Base-by-base conservation (phyloP, 352 stramenopile species). In the Globisporangium megalacanthum region DNA sequence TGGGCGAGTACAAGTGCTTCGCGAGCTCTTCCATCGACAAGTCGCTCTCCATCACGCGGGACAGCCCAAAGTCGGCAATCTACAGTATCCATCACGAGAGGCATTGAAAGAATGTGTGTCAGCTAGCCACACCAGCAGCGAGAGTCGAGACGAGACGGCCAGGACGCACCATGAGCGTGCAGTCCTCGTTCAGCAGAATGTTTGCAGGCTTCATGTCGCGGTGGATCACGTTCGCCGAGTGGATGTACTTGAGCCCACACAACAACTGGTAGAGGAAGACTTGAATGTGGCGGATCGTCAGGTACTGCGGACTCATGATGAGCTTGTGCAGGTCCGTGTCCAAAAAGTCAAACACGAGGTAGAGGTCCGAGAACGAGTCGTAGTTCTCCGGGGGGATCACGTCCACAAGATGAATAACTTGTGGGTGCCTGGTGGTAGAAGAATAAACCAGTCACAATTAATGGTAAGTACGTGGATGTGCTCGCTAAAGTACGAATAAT, bases 261-360 rank as follows among this genome's bases (percentile, higher is more conserved):
- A 98, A 69, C 42, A 98, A 68, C 65, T 98, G 94, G 68, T 98
- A 98, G 56, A 98, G 68, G 70, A 98, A 98, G n/a, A 98, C 97
- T 75, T 98, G 92, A 33, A 97, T 96, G 67, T 98, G 95, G 58
- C 96, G 90, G 54, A 97, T 96, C 0, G 87, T 97, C 52, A 98
- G 70, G 68, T 96, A 97, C 64, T 94, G 83, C 22, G 86, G 88
- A 33, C 78, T 94, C 73, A 96, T 97, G 59, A 98, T 97, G 54
- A 98, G 83, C 45, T 94, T 95, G 68, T 97, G 87, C 62, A 98
- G 68, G 61, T 98, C 93, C 29, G 90, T 98, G 68, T 98, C 92
- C 52, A 98, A 82, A 19, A 95, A 95, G 52, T 97, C 88, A 53
- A 94, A 93, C 51, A 97, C 87, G 31, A 97, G 77, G 71, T 97